Conservation (phyloP, 2,329 filamentous ascomycete species). For the Curvularia sp. region DNA sequence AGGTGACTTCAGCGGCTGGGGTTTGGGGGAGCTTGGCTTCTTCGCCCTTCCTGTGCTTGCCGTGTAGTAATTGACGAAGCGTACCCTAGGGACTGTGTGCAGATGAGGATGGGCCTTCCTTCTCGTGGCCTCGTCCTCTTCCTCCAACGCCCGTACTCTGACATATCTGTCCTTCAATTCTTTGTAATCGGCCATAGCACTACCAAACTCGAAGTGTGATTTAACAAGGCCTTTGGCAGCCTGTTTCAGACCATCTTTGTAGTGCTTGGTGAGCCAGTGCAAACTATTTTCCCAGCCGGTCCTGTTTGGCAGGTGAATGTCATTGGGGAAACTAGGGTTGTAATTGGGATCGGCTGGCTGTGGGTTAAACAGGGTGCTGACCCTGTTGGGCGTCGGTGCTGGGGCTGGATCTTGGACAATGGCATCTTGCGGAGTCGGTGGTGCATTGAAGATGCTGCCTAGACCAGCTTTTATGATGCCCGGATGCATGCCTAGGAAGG, state of each 20-base stretch:
- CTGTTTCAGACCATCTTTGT: constrained; percentile 68
- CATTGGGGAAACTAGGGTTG: constrained; percentile 78
- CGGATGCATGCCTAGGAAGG: constrained; percentile 87
- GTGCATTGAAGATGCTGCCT: constrained; percentile 73
- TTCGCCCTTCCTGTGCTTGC: constrained; percentile 76
- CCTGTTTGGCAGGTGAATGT: constrained; percentile 71
- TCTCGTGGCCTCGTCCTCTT: constrained; percentile 62
- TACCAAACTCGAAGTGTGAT: constrained; percentile 83
- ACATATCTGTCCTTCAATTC: constrained; percentile 74
- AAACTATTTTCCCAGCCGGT: constrained; percentile 71
- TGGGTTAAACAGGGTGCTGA: constrained; percentile 49
- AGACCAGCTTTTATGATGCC: constrained; percentile 84
- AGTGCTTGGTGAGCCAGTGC: constrained; percentile 84
- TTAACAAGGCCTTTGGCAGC: constrained; percentile 77
- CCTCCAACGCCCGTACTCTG: constrained; percentile 73
- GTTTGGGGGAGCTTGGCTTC: constrained; percentile 54
- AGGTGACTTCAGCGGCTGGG: constrained; percentile 35
- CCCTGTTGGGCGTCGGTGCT: constrained; percentile 37
- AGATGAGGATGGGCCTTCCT: constrained; percentile 39
- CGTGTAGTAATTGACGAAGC: constrained; percentile 91
- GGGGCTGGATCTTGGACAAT: constrained; percentile 21
- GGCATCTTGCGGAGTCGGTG: constrained; percentile 38
- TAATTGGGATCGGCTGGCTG: constrained; percentile 66
- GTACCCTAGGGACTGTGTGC: constrained; percentile 61
- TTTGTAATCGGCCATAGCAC: constrained; percentile 77